Evolutionary conservation across 179 eudicot genomes (phyloP).

Genomic region (Spinacia oleracea): DNA sequence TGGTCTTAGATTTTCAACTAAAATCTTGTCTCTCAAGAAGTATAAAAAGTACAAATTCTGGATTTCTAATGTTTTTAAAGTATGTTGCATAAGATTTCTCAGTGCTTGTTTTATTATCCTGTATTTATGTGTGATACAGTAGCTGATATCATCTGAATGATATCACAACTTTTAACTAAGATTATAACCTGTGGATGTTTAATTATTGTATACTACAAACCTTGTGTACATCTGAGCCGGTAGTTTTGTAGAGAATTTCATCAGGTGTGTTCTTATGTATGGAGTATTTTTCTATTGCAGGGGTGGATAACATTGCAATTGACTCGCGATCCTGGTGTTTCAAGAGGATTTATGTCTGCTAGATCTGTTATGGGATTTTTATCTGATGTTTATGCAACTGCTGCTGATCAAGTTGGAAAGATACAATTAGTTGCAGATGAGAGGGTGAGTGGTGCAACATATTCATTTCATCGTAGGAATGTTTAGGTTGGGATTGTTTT

Average conservation of each 20-base stretch:
- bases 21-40: background rate
- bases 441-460: slow-evolving; percentile 42
- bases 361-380: slow-evolving; percentile 90
- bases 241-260: background rate
- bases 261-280: too few species aligned
- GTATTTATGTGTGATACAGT: background rate
- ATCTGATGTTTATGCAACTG: slow-evolving; percentile 73
- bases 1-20: slow-evolving; percentile 5
- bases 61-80: background rate
- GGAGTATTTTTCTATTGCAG: slow-evolving; percentile 41
- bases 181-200: background rate
- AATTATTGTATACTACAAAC: background rate
- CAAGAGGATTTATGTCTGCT: slow-evolving; percentile 82
- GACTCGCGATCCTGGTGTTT: slow-evolving; percentile 54
- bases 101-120: background rate
- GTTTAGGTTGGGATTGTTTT: background rate
- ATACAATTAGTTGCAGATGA: slow-evolving; percentile 83
- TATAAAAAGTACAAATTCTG: background rate
- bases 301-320: slow-evolving; percentile 90
- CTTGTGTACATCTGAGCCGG: background rate
- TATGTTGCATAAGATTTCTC: background rate
- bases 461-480: background rate
- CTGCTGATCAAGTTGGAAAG: slow-evolving; percentile 93
- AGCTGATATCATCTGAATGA: background rate
- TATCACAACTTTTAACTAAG: background rate